Conservation (phyloP, 1,139 yeast species). For the Lodderomyces margitis region DNA sequence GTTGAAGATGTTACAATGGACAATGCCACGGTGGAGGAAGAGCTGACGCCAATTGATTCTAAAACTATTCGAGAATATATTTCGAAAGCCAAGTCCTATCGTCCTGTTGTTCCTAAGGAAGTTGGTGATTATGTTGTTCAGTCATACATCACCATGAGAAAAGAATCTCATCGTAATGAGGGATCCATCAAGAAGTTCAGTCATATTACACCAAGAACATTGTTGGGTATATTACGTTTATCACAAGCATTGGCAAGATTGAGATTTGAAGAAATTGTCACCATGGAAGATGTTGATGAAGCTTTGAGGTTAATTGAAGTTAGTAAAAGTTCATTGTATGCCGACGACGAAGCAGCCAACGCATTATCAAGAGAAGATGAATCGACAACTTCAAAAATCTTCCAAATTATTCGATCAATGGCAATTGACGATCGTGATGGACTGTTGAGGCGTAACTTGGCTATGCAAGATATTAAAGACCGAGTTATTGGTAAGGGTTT, state of each 20-base stretch:
- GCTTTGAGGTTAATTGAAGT: constrained; percentile 85
- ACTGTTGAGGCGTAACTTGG: constrained; percentile 38
- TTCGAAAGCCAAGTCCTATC: constrained; percentile 76
- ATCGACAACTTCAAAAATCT: constrained; percentile 56
- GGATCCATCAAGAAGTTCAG: constrained; percentile 75
- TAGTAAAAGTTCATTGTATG: constrained; percentile 75
- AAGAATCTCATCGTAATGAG: constrained; percentile 80
- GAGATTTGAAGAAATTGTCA: constrained; percentile 73
- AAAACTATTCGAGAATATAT: constrained; percentile 83
- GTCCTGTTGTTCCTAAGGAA: constrained; percentile 84
- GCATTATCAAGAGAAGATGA: constrained; percentile 45
- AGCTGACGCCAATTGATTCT: constrained; percentile 75
- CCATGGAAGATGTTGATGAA: constrained; percentile 86
- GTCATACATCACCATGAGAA: constrained; percentile 87
- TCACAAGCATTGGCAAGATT: constrained; percentile 93
- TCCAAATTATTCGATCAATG: constrained; percentile 54
- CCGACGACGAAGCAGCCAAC: constrained; percentile 41
- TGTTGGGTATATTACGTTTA: constrained; percentile 86
- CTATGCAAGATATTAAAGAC: constrained; percentile 60
- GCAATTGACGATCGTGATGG: constrained; percentile 44
- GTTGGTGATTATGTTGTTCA: constrained; percentile 88
- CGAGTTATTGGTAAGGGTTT: constrained; percentile 82
- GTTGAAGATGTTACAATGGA: constrained; percentile 1
- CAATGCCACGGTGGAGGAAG: constrained; percentile 29
- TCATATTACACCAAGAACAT: constrained; percentile 93